Evolutionary conservation across 2,329 filamentous ascomycete species (phyloP).

Genomic region (Diaporthe sp.): DNA sequence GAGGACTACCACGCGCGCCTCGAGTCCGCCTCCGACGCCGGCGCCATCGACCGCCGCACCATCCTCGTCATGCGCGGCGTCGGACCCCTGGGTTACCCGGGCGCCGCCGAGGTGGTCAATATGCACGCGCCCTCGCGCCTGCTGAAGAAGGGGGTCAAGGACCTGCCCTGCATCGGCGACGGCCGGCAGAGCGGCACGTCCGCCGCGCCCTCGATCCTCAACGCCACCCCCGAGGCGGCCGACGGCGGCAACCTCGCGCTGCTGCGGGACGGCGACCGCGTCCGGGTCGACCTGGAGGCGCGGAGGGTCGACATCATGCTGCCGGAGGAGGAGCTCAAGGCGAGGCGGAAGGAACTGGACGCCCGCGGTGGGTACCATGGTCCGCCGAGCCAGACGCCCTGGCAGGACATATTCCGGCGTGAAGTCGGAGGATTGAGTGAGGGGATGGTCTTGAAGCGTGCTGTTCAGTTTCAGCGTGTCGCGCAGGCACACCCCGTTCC

Average conservation of each 20-base stretch:
- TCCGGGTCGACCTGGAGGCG: constrained; percentile 64
- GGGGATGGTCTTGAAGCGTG: constrained; percentile 61
- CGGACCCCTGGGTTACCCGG: constrained; percentile 64
- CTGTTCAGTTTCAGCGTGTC: constrained; percentile 60
- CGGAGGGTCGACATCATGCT: constrained; percentile 63
- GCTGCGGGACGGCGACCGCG: constrained; percentile 61
- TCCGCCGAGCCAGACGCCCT: constrained; percentile 61
- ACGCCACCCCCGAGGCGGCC: constrained; percentile 67
- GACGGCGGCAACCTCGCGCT: constrained; percentile 67
- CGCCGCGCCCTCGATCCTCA: constrained; percentile 67
- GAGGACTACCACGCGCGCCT: constrained; percentile 62
- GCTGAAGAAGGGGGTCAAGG: constrained; percentile 58
- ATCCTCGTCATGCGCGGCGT: constrained; percentile 64
- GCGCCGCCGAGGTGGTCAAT: constrained; percentile 66
- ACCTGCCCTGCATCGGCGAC: constrained; percentile 66
- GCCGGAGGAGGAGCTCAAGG: constrained; percentile 52
- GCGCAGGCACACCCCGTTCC: constrained; percentile 57
- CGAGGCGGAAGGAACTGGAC: constrained; percentile 54
- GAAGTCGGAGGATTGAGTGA: constrained; percentile 60
- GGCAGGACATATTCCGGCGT: constrained; percentile 64
- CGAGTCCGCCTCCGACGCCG: constrained; percentile 50
- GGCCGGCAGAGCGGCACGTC: constrained; percentile 69
- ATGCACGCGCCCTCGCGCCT: constrained; percentile 63
- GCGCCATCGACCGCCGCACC: constrained; percentile 56
- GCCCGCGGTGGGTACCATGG: constrained; percentile 53